Conservation (phyloP, 495 filamentous ascomycete genomes). For the Staphylotrichum longicolle region DNA sequence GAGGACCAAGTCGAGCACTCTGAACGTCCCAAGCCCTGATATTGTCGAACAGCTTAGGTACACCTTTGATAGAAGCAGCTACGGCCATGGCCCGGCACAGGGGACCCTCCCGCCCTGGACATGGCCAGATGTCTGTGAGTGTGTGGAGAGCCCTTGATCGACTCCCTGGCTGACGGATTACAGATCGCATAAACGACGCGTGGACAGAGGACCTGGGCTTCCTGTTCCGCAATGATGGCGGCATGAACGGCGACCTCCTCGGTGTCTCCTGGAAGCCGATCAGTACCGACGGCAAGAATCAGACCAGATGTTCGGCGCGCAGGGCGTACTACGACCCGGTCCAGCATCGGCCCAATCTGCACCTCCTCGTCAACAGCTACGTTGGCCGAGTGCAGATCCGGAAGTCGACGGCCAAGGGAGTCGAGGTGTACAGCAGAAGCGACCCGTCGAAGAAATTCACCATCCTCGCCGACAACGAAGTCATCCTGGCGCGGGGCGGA, state of each 20-base stretch:
- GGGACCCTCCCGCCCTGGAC: too few species aligned
- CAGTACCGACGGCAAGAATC: constrained; percentile 17
- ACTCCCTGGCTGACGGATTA: background rate
- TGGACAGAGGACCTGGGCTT: constrained; percentile 19
- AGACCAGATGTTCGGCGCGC: constrained; percentile 20
- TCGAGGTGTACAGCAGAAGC: constrained; percentile 17
- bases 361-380: constrained; percentile 38
- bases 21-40: too few species aligned
- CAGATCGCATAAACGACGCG: background rate
- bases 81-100: too few species aligned
- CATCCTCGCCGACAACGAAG: constrained; percentile 43
- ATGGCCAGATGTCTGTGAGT: too few species aligned
- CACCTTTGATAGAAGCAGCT: too few species aligned
- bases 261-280: constrained; percentile 19
- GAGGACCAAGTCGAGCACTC: too few species aligned
- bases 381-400: constrained; percentile 44
- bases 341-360: constrained; percentile 34
- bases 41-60: too few species aligned
- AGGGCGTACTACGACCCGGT: constrained; percentile 26
- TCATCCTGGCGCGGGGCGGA: constrained; percentile 52
- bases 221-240: constrained; percentile 16
- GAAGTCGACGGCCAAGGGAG: constrained; percentile 28
- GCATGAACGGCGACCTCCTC: constrained; percentile 12
- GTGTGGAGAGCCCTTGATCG: too few species aligned
- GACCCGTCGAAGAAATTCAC: constrained; percentile 9